phyloP scores from a whole-genome alignment of 139 green algal species.

The Chlorella sp. region DNA sequence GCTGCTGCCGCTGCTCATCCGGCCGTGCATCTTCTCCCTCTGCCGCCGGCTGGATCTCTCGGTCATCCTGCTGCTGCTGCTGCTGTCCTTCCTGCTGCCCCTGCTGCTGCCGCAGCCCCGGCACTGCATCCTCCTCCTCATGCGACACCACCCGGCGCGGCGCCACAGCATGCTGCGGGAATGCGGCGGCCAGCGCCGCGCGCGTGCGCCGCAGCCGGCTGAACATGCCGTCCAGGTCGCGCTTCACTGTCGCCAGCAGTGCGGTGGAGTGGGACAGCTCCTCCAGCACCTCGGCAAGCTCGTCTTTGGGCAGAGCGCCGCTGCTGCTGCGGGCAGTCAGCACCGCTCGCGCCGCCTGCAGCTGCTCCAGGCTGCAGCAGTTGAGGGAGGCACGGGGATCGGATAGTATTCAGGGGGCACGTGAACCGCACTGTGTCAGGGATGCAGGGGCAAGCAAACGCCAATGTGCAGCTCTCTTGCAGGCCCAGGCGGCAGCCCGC shows the following conservation, averaged over 20 bases:
- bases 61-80: neutral
- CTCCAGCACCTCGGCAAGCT: slow-evolving; percentile 1
- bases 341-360: neutral
- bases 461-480: too few species aligned
- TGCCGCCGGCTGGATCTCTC: too few species aligned
- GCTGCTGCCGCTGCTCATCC: neutral
- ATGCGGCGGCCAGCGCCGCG: neutral
- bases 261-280: slow-evolving; percentile 2
- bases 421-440: too few species aligned
- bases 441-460: too few species aligned
- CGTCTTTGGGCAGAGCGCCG: neutral
- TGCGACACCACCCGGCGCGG: too few species aligned
- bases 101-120: too few species aligned
- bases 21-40: neutral
- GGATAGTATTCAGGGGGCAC: too few species aligned
- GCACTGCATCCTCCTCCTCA: too few species aligned
- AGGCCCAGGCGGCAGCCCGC: too few species aligned
- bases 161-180: neutral
- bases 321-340: neutral
- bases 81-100: neutral
- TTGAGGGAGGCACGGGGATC: too few species aligned
- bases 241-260: neutral
- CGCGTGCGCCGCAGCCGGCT: neutral
- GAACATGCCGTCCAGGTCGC: neutral
- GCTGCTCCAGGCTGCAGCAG: neutral